Conservation (phyloP, 805 yeast species). For the Cyberlindnera maritima region DNA sequence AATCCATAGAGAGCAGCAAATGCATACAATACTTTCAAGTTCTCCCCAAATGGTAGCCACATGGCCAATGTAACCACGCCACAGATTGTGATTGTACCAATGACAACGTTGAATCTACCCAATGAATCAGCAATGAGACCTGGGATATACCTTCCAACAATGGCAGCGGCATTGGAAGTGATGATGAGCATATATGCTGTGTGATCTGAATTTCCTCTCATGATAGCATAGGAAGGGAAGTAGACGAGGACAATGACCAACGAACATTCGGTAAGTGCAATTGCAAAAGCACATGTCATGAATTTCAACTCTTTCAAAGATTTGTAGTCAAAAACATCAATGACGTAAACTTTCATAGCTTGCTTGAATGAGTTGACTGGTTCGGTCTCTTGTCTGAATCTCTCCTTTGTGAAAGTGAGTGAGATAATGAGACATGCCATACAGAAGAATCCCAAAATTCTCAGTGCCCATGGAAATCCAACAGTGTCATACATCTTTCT, state of each 20-base stretch:
- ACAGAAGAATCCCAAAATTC: constrained; percentile 46
- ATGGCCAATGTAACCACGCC: constrained; percentile 35
- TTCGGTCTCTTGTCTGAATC: constrained; percentile 25
- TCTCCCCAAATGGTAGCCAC: constrained; percentile 41
- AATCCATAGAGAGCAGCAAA: constrained; percentile 51
- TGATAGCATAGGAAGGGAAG: constrained; percentile 49
- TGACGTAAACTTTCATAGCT: constrained; percentile 16
- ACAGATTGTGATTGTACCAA: constrained; percentile 33
- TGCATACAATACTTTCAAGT: constrained; percentile 34
- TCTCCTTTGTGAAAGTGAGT: constrained; percentile 31
- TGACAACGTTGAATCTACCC: constrained; percentile 56
- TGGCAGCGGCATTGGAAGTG: constrained; percentile 38
- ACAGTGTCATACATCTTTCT: constrained; percentile 37
- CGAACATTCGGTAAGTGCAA: constrained; percentile 45
- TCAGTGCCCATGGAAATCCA: constrained; percentile 54
- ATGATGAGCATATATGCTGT: constrained; percentile 46
- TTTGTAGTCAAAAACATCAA: constrained; percentile 30
- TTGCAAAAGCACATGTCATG: constrained; percentile 41
- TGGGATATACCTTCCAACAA: constrained; percentile 41
- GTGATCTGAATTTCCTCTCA: constrained; percentile 38
- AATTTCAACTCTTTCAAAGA: constrained; percentile 45
- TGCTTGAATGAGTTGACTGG: constrained; percentile 14
- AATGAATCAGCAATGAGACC: constrained; percentile 42
- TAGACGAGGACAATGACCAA: constrained; percentile 46
- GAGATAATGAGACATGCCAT: constrained; percentile 26